phyloP scores from a whole-genome alignment of 2,329 filamentous ascomycete species.

The Metarhizium sp. region DNA sequence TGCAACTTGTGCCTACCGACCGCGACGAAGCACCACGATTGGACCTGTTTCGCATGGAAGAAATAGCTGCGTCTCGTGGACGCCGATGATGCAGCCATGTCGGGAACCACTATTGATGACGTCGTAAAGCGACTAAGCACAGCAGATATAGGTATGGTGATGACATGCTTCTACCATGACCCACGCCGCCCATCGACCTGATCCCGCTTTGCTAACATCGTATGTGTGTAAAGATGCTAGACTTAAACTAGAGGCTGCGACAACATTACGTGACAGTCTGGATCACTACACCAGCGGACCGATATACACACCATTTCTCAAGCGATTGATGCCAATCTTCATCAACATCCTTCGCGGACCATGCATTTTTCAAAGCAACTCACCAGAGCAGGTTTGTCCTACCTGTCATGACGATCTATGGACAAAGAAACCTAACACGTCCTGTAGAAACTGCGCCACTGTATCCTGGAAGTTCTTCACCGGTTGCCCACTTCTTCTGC shows the following conservation, averaged over 20 bases:
- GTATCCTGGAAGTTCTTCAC: constrained; percentile 88
- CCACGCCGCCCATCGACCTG: neutral
- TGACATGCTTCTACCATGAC: neutral
- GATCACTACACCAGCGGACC: constrained; percentile 76
- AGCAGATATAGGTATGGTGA: constrained; percentile 42
- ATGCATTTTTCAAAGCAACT: constrained; percentile 85
- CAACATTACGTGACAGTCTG: constrained; percentile 81
- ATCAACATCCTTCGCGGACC: constrained; percentile 74
- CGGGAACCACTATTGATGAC: constrained; percentile 51
- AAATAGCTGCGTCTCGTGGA: constrained; percentile 22
- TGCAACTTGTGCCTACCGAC: constrained; percentile 7
- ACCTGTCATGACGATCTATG: neutral
- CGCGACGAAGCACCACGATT: constrained; percentile 10
- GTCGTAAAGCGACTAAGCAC: constrained; percentile 51
- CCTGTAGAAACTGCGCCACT: constrained; percentile 74
- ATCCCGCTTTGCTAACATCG: neutral
- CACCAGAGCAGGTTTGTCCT: constrained; percentile 70
- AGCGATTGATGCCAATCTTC: constrained; percentile 84
- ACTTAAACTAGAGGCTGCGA: constrained; percentile 71
- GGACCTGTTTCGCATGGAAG: constrained; percentile 24
- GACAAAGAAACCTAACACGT: constrained; percentile 9
- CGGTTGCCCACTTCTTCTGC: constrained; percentile 64
- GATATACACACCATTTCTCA: constrained; percentile 72
- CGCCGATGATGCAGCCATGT: constrained; percentile 47
- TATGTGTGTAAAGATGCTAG: constrained; percentile 55